Evolutionary conservation across 1,139 yeast species (phyloP), one percentile per base, ranked within the genome.

Genomic region (Kodamaea ohmeri): DNA sequence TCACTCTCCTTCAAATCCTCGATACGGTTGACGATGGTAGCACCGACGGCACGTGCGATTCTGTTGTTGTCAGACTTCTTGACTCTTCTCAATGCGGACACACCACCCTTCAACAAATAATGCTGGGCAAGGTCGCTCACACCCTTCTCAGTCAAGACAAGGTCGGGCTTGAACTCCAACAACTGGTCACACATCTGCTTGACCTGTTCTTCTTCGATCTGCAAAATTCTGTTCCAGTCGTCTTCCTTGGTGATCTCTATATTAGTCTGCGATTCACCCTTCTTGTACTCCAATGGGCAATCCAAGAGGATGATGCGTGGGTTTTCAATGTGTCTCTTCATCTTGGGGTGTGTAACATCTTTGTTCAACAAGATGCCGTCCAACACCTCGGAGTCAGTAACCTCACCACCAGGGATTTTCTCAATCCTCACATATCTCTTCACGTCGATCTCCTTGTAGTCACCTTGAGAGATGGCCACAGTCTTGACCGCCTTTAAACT

Each of bases 121-220:
- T 94, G 99, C 65, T 94, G 99, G 29, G 98, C 99, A 58, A 94
- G 74, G 63, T 94, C 99, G 38, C 96, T 85, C 18, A 94, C 97
- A 49, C 99, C 99, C 74, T 94, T 94, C 64, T 94, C 99, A 37
- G 98, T 94, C 50, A 94, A 83, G 31, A 94, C 97, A 55, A 94
- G 74, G 59, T 87, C 96, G 14, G 98, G 98, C 60, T 88, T 87
- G 59, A 87, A 79, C 43, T 84, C 78, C 50, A 90, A 73, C 48
- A 94, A 78, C 51, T 82, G 85, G 43, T 88, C 96, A 65, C 97
- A 90, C 72, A 92, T 70, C 41, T 76, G 57, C 58, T 84, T 84
- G 46, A 94, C 92, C 67, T 94, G 99, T 63, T 94, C 98, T 68
- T 94, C 99, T 67, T 94, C 99, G 56, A 94, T 92, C 67, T 92